phyloP scores from a whole-genome alignment of 2,329 filamentous ascomycete species.

The Gaeumannomyces sp. region DNA sequence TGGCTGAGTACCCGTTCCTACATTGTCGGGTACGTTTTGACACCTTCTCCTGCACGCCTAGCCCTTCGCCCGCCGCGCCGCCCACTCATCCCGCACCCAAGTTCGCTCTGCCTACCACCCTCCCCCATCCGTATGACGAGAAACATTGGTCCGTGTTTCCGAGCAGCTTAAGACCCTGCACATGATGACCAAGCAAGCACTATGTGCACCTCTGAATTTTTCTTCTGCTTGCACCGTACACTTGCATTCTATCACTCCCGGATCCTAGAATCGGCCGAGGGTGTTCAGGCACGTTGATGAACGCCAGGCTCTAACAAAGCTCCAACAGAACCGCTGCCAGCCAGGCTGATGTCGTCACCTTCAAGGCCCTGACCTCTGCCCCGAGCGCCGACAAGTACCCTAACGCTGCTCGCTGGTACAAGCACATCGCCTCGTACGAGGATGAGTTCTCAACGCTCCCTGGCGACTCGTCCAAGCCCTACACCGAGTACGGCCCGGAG shows the following conservation, averaged over 20 bases:
- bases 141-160: conserved; percentile 82
- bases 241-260: no score
- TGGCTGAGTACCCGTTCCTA: conserved; percentile 66
- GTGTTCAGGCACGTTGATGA: conserved; percentile 49
- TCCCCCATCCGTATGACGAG: conserved; percentile 3
- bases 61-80: no score
- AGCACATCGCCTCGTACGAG: conserved; percentile 92
- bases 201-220: conserved; percentile 61
- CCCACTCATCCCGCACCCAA: no score
- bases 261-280: no score
- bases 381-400: conserved; percentile 86
- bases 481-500: conserved; percentile 89
- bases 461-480: conserved; percentile 83
- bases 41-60: no score
- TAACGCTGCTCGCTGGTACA: conserved; percentile 95
- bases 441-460: conserved; percentile 85
- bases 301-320: conserved; percentile 23
- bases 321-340: conserved; percentile 54
- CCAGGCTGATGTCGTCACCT: conserved; percentile 93
- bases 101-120: no score
- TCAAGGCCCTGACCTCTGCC: conserved; percentile 75
- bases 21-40: conserved; percentile 62
- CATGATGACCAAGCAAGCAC: conserved; percentile 64
- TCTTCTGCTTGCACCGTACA: no score
- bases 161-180: conserved; percentile 62